Conservation (phyloP, 169 alveolate genomes). For the Cryptosporidium meleagridis region DNA sequence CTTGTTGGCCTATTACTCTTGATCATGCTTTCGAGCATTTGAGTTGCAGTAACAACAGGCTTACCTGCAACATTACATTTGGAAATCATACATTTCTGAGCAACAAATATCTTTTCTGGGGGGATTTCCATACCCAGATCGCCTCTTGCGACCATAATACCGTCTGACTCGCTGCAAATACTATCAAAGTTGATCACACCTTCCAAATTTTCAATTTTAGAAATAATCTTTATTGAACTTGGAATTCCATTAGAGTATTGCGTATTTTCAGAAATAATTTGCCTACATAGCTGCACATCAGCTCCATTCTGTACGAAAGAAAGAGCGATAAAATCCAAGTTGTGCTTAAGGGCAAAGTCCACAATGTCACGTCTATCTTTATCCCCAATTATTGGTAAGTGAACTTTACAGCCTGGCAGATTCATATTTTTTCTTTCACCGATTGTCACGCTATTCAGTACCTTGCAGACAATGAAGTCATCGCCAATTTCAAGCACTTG, state of each 20-base stretch:
- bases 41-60: slow-evolving; percentile 98
- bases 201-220: slow-evolving; percentile 97
- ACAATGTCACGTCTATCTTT: slow-evolving; percentile 96
- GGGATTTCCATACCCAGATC: slow-evolving; percentile 99
- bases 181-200: slow-evolving; percentile 95
- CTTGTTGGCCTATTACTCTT: slow-evolving; percentile 98
- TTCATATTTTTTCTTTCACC: slow-evolving; percentile 98
- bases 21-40: slow-evolving; percentile 98
- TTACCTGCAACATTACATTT: slow-evolving; percentile 94
- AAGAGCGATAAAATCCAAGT: slow-evolving; percentile 94
- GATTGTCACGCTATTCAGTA: slow-evolving; percentile 91
- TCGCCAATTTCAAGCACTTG: slow-evolving; percentile 91
- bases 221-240: slow-evolving; percentile 93
- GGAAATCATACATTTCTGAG: slow-evolving; percentile 96
- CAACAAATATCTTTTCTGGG: slow-evolving; percentile 95
- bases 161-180: slow-evolving; percentile 95
- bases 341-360: slow-evolving; percentile 96
- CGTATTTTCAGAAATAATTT: slow-evolving; percentile 80
- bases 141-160: slow-evolving; percentile 99
- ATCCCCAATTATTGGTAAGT: slow-evolving; percentile 96
- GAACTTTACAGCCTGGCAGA: slow-evolving; percentile 97
- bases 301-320: slow-evolving; percentile 88
- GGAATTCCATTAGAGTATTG: slow-evolving; percentile 83
- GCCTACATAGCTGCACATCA: slow-evolving; percentile 82
- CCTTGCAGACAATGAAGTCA: slow-evolving; percentile 87